Percentiles rank a stretch among this genome's conserved stretches.
phyloP scores from a whole-genome alignment of 1,284 basidiomycete genomes.

The Malassezia brasiliensis region DNA sequence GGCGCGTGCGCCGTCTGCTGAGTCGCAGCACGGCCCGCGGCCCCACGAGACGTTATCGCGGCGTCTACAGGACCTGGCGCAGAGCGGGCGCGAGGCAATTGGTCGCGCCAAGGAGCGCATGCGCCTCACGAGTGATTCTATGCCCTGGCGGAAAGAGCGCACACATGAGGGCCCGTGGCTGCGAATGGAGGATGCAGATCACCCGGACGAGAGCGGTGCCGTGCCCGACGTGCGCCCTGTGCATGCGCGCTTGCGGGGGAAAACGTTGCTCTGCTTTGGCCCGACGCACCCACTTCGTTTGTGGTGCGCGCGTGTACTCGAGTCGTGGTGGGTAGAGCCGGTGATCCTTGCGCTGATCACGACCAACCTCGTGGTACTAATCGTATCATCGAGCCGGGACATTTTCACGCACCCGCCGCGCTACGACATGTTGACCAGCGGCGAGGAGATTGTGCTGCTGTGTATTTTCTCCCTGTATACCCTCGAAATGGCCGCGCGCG shows the following conservation, averaged over 20 bases:
- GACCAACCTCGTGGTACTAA: constrained; percentile 69
- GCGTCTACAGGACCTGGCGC: neutral
- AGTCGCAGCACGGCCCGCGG: neutral
- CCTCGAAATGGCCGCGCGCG: constrained; percentile 77
- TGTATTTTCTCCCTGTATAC: constrained; percentile 76
- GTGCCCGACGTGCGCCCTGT: neutral
- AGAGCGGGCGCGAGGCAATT: neutral
- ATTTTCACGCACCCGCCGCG: constrained; percentile 52
- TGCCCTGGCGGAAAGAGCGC: neutral
- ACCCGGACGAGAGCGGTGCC: neutral
- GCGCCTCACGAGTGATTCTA: neutral
- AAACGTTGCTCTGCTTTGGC: constrained; percentile 68
- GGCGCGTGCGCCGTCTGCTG: neutral
- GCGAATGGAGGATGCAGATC: constrained; percentile 12
- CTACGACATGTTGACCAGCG: constrained; percentile 69
- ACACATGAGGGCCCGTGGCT: constrained; percentile 3
- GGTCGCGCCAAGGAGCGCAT: neutral
- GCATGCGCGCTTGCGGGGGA: constrained; percentile 57
- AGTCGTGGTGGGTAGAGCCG: constrained; percentile 71
- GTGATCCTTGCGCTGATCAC: constrained; percentile 73
- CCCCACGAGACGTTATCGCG: neutral
- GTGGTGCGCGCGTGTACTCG: constrained; percentile 18
- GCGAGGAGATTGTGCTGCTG: constrained; percentile 61
- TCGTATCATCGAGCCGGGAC: constrained; percentile 62
- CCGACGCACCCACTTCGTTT: constrained; percentile 49